Base-by-base conservation (phyloP, 2,329 filamentous ascomycete species). In the Ramularia endophylla region DNA sequence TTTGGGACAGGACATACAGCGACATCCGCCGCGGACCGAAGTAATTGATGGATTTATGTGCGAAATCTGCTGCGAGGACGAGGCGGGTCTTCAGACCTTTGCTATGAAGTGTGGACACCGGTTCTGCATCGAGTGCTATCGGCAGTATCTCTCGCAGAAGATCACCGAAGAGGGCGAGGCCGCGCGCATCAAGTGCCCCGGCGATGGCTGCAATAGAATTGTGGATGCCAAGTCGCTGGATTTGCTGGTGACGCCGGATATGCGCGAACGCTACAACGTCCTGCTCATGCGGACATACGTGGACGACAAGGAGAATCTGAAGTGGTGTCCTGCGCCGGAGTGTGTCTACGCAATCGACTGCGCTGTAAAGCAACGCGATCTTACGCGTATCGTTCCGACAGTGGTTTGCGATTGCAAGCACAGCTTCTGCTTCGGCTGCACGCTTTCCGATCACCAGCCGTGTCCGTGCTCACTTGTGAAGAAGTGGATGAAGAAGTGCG, bases 311-410 rank as follows among this genome's bases (percentile, higher is more conserved):
- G 89, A 95, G 43, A 84, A 83, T 41, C 78, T 97, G 46, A 95
- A 94, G 64, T 98, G 92, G 92, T 98, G 92, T 63, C 92, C 92
- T 1, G 90, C 90, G 1, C 92, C 92, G n/a, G 90, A 98, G 63
- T 98, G 92, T 65, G 79, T 85, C 56, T 97, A 92, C 58, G 92
- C 90, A 9, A 72, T 98, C 34, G 86, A 97, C 59, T 98, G 92
- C 56, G 72, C 71, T 1, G 77, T 97, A 44, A 95, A 94, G 69
- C 83, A 85, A 68, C 88, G 87, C 60, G 88, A 95, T 43, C 73
- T 98, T 15, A 77, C 80, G 53, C 82, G 77, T 53, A 77, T 95
- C 18, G 92, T 98, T 0, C 92, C 92, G 0, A 94, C 89, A 0
- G 92, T 98, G 4, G 75, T 81, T 46, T 98, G 92, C 62, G 71